Evolutionary conservation across 179 eudicot genomes (phyloP).

Genomic region (Heliamphora pulchella): DNA sequence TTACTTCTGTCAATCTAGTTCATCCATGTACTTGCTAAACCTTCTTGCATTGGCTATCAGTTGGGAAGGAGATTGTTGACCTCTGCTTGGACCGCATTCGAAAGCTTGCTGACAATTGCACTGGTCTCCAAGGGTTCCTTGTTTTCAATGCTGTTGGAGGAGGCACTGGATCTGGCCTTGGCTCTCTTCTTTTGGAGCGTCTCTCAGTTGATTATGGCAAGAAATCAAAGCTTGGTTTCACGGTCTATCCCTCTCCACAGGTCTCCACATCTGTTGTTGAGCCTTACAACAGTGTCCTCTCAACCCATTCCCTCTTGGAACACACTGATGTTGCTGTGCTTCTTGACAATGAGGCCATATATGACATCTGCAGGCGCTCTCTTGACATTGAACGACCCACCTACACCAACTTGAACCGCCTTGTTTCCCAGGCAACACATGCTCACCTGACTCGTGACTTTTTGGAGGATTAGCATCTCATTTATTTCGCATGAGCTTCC

Average conservation of each 20-base stretch:
- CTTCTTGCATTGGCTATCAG: slow-evolving; percentile 14
- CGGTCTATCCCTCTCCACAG: slow-evolving; percentile 47
- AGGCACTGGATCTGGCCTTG: slow-evolving; percentile 46
- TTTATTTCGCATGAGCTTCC: neutral
- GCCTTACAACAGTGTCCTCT: slow-evolving; percentile 47
- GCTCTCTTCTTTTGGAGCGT: slow-evolving; percentile 40
- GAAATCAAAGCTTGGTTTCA: slow-evolving; percentile 46
- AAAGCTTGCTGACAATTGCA: slow-evolving; percentile 45
- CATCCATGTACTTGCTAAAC: neutral
- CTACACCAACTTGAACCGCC: slow-evolving; percentile 41
- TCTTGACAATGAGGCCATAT: slow-evolving; percentile 44
- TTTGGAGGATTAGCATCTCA: neutral
- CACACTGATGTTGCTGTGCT: slow-evolving; percentile 46
- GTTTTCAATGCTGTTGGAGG: slow-evolving; percentile 49
- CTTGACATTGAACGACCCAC: slow-evolving; percentile 43
- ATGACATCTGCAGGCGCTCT: slow-evolving; percentile 46
- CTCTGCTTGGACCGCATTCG: slow-evolving; percentile 46
- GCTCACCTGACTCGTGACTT: too few species aligned
- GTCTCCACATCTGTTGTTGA: slow-evolving; percentile 47
- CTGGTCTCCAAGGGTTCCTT: slow-evolving; percentile 47
- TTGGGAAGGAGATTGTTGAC: slow-evolving; percentile 45
- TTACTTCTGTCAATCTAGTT: neutral
- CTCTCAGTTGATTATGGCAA: slow-evolving; percentile 45
- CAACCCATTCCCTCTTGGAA: slow-evolving; percentile 41
- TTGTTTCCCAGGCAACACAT: slow-evolving; percentile 31